These are phyloP conservation scores for Collariella sp. DNA, from an alignment of 495 filamentous ascomycete genomes.

Conservation along the genomic window DNA sequence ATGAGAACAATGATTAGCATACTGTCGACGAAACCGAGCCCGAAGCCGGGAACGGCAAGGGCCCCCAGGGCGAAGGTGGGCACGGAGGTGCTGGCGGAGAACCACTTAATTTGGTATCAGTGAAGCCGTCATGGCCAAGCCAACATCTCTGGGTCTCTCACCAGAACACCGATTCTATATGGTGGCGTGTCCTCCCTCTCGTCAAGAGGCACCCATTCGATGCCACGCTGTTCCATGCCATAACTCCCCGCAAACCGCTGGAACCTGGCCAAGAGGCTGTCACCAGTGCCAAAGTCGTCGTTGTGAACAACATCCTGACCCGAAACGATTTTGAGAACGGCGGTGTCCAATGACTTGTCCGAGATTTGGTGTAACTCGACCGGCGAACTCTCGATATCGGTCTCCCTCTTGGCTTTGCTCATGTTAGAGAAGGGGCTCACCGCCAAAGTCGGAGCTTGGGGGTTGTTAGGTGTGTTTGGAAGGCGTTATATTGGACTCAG, in stretches of 20 bases:
- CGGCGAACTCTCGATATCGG: no score
- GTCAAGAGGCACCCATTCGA: slow-evolving; percentile 68
- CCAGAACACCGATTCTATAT: slow-evolving; percentile 66
- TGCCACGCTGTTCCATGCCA: slow-evolving; percentile 69
- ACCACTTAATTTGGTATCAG: slow-evolving; percentile 51
- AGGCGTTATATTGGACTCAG: no score
- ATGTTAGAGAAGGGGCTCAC: no score
- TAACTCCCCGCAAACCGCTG: slow-evolving; percentile 62
- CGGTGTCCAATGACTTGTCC: neutral
- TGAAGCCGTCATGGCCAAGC: neutral
- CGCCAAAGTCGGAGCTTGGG: no score
- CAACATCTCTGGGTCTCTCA: slow-evolving; percentile 39
- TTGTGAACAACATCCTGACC: slow-evolving; percentile 50
- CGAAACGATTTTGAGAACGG: neutral
- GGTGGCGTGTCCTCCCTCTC: slow-evolving; percentile 62
- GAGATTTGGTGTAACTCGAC: neutral
- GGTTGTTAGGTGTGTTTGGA: no score
- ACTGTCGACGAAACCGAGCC: slow-evolving; percentile 67
- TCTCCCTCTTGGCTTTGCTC: neutral
- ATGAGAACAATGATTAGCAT: slow-evolving; percentile 64
- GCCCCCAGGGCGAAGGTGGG: slow-evolving; percentile 75
- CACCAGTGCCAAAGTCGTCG: slow-evolving; percentile 55
- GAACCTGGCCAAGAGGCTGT: slow-evolving; percentile 54
- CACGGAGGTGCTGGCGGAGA: slow-evolving; percentile 77
- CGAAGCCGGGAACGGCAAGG: slow-evolving; percentile 57